phyloP scores from a whole-genome alignment of 2,329 filamentous ascomycete genomes.

The Claviceps digitariae region DNA sequence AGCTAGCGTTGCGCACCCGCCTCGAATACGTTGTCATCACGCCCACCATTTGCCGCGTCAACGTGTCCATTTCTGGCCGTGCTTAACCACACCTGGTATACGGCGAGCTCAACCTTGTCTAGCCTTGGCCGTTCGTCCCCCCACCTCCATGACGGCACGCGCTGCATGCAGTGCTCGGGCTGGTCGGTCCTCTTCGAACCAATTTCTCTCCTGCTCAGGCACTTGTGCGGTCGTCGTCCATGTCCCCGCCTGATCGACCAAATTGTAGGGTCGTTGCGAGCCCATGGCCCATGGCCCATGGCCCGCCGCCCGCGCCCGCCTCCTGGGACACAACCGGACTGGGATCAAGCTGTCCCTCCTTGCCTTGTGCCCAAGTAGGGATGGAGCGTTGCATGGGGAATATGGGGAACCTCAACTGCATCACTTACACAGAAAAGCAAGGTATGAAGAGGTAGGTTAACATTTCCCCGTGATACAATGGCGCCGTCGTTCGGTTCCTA shows the following conservation, averaged over 20 bases:
- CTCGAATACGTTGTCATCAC: neutral
- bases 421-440: neutral
- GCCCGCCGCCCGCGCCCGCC: neutral
- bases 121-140: neutral
- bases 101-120: conserved; percentile 2
- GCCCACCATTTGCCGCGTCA: conserved; percentile 1
- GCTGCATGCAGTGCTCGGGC: neutral
- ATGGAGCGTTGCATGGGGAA: neutral
- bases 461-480: neutral
- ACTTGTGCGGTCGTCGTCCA: neutral
- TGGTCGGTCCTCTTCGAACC: neutral
- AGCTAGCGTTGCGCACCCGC: conserved; percentile 3
- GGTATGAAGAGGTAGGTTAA: neutral
- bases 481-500: neutral
- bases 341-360: neutral
- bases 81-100: neutral
- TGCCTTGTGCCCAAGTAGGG: neutral
- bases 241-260: neutral
- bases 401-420: neutral
- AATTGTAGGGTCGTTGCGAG: conserved; percentile 3
- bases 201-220: neutral
- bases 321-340: neutral
- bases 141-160: neutral
- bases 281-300: neutral
- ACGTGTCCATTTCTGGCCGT: conserved; percentile 2